Conservation (phyloP, 371 early-diverging fungal genomes). For the Apophysomyces variabilis region DNA sequence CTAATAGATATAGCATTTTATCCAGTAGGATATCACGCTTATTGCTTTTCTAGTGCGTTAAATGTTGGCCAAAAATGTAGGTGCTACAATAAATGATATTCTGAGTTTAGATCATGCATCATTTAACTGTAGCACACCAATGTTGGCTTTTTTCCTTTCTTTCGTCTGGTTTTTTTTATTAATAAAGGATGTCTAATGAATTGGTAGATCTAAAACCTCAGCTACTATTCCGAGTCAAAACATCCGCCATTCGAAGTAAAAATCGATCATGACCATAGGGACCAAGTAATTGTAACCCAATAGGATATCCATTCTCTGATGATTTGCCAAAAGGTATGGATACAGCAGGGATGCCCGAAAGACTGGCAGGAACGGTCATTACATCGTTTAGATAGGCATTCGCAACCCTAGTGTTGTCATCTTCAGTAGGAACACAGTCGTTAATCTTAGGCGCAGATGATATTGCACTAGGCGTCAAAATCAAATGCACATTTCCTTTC, state of each 20-base stretch:
- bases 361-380: constrained; percentile 87
- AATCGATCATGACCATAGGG: constrained; percentile 82
- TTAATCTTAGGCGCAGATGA: constrained; percentile 65
- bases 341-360: constrained; percentile 82
- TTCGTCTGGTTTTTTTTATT: neutral
- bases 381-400: constrained; percentile 84
- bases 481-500: constrained; percentile 56
- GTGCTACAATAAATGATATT: too few species aligned
- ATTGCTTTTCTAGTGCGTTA: too few species aligned
- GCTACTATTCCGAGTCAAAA: neutral
- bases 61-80: too few species aligned
- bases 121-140: too few species aligned
- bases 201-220: neutral
- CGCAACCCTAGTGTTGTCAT: constrained; percentile 24
- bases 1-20: too few species aligned
- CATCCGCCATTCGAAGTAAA: constrained; percentile 50
- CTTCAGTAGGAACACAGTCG: constrained; percentile 29
- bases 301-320: constrained; percentile 54
- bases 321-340: constrained; percentile 62
- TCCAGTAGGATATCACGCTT: too few species aligned
- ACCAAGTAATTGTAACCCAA: constrained; percentile 83
- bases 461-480: constrained; percentile 77
- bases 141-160: neutral
- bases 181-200: too few species aligned
- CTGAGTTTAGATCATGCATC: too few species aligned